These are phyloP conservation scores for Linum tenue DNA, from an alignment of 345 rosid species.

Conservation along the genomic window DNA sequence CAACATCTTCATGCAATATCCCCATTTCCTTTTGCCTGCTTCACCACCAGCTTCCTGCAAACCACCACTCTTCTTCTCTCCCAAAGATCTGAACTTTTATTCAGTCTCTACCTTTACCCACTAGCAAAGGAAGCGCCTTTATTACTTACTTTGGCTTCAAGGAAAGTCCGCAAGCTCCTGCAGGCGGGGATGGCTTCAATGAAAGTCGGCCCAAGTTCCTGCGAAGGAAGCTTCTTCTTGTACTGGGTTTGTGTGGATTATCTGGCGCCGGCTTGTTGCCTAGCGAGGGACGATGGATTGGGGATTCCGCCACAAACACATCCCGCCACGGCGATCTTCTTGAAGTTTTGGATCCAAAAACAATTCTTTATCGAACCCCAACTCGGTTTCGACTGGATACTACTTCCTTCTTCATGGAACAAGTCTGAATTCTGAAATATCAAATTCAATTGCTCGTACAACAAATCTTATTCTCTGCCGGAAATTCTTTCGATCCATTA, in stretches of 20 bases:
- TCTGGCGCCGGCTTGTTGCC: not conserved
- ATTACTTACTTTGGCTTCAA: constrained; percentile 4
- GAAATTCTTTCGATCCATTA: no score
- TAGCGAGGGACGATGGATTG: not conserved
- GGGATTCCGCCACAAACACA: not conserved
- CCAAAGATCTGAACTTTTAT: not conserved
- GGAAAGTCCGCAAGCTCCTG: not conserved
- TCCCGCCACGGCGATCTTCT: no score
- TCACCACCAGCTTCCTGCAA: not conserved
- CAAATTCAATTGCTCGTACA: no score
- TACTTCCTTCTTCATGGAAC: no score
- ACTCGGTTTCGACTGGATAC: no score
- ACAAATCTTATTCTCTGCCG: no score
- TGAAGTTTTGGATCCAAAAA: no score
- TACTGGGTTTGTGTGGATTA: not conserved
- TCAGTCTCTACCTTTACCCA: not conserved
- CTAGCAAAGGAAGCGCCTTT: not conserved
- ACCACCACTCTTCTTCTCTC: not conserved
- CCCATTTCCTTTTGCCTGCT: constrained; percentile 31
- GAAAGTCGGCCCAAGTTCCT: not conserved
- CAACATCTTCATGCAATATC: constrained; percentile 42
- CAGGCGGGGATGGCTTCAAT: not conserved
- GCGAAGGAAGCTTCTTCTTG: not conserved
- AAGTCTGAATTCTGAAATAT: no score
- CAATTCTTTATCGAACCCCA: no score